phyloP scores from a whole-genome alignment of 441 rosid genomes.

The Gossypium schwendimanii region DNA sequence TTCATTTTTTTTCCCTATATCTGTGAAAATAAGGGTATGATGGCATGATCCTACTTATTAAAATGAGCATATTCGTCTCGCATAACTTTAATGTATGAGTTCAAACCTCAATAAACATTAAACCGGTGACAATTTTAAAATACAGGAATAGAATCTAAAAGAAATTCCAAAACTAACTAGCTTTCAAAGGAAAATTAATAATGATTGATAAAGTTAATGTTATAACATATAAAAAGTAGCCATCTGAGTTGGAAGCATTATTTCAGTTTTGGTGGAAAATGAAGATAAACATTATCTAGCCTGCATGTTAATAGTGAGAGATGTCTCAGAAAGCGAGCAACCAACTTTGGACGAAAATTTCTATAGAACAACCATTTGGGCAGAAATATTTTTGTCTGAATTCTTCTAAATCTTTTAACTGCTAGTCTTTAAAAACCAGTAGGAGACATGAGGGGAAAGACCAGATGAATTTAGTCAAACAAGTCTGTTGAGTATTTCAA shows the following conservation, averaged over 20 bases:
- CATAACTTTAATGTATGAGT: not conserved
- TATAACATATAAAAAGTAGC: not conserved
- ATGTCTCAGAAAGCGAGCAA: constrained; percentile 5
- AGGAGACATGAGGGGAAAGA: not conserved
- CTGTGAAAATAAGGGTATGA: no score
- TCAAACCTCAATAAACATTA: not conserved
- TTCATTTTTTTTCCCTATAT: not conserved
- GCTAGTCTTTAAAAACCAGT: not conserved
- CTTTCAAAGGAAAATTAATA: not conserved
- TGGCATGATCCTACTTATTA: not conserved
- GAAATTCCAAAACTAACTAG: not conserved
- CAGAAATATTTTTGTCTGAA: not conserved
- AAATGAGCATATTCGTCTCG: not conserved
- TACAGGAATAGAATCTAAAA: not conserved
- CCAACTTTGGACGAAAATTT: not conserved
- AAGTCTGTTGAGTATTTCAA: not conserved
- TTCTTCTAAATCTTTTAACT: not conserved
- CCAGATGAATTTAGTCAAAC: not conserved
- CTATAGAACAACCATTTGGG: not conserved
- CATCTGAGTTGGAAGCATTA: not conserved
- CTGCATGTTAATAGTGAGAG: not conserved
- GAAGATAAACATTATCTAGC: not conserved
- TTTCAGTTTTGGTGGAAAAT: not conserved
- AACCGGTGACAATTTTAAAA: not conserved
- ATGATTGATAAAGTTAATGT: not conserved